phyloP scores from a whole-genome alignment of 495 filamentous ascomycete genomes.

The Stereocaulon alpinum region DNA sequence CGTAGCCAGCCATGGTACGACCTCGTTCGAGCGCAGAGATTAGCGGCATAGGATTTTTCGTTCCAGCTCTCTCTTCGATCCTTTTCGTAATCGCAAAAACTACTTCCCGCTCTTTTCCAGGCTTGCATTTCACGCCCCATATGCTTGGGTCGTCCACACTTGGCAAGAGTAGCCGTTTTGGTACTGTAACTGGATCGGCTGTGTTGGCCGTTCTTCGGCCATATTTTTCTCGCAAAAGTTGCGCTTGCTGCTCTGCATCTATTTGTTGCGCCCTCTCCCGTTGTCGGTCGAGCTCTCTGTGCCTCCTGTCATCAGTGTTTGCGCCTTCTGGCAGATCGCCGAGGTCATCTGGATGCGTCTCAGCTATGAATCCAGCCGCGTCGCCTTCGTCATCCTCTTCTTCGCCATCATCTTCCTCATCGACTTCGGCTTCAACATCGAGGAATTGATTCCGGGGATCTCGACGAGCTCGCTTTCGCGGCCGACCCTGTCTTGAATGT shows the following conservation, averaged over 20 bases:
- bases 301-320: constrained; percentile 78
- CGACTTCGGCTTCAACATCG: constrained; percentile 94
- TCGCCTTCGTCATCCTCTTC: constrained; percentile 82
- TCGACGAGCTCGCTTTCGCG: constrained; percentile 62
- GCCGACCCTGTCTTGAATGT: constrained; percentile 46
- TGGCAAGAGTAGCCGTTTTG: constrained; percentile 81
- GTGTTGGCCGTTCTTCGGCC: constrained; percentile 49
- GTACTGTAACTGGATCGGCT: constrained; percentile 57
- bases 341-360: constrained; percentile 82
- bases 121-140: constrained; percentile 87
- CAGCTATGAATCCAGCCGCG: constrained; percentile 69
- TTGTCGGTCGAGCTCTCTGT: constrained; percentile 87
- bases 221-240: constrained; percentile 75
- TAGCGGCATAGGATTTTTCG: constrained; percentile 66
- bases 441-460: constrained; percentile 70
- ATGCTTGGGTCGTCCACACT: constrained; percentile 93
- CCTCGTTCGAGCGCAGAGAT: constrained; percentile 84
- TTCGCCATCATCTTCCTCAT: constrained; percentile 87
- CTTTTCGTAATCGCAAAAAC: constrained; percentile 76
- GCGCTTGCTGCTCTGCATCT: constrained; percentile 89
- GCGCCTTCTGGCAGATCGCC: constrained; percentile 69
- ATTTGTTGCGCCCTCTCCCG: constrained; percentile 74
- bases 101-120: constrained; percentile 88
- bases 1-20: constrained; percentile 78
- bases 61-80: constrained; percentile 65